Evolutionary conservation across 805 yeast genomes (phyloP).

Genomic region (Saturnispora serradocipensis): DNA sequence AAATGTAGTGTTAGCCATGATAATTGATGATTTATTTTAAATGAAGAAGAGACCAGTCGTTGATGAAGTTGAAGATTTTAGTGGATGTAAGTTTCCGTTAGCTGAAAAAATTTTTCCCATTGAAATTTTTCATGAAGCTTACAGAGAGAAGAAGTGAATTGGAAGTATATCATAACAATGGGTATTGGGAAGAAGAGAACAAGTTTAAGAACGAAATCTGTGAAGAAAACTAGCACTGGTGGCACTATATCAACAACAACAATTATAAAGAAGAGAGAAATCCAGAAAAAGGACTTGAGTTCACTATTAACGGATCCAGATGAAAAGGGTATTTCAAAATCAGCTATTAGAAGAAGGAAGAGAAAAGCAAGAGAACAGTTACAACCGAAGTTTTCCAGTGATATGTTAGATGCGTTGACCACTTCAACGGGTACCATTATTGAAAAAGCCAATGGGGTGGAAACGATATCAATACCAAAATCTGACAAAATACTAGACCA

Average conservation of each 20-base stretch:
- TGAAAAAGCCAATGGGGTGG: conserved; percentile 10
- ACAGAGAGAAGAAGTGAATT: neutral
- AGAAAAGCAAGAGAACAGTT: conserved; percentile 53
- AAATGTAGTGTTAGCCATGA: conserved; percentile 12
- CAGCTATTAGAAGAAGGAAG: conserved; percentile 55
- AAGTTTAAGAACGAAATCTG: conserved; percentile 34
- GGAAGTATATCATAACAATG: neutral
- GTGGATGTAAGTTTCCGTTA: neutral
- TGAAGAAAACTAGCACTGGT: conserved; percentile 18
- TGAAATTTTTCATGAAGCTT: neutral
- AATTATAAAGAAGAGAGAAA: conserved; percentile 10
- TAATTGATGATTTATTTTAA: neutral
- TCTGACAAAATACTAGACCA: conserved; percentile 29
- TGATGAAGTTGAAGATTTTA: neutral
- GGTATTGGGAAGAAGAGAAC: conserved; percentile 34
- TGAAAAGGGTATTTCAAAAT: conserved; percentile 49
- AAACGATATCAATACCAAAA: conserved; percentile 18
- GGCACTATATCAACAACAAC: conserved; percentile 12
- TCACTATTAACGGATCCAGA: conserved; percentile 20
- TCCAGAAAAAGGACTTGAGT: conserved; percentile 9
- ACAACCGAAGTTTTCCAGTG: conserved; percentile 56
- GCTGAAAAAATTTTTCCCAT: neutral
- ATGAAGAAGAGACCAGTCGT: neutral
- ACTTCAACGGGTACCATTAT: conserved; percentile 23
- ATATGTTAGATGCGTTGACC: conserved; percentile 45